Evolutionary conservation across 441 rosid genomes (phyloP).

Genomic region (Gossypium gossypioides): DNA sequence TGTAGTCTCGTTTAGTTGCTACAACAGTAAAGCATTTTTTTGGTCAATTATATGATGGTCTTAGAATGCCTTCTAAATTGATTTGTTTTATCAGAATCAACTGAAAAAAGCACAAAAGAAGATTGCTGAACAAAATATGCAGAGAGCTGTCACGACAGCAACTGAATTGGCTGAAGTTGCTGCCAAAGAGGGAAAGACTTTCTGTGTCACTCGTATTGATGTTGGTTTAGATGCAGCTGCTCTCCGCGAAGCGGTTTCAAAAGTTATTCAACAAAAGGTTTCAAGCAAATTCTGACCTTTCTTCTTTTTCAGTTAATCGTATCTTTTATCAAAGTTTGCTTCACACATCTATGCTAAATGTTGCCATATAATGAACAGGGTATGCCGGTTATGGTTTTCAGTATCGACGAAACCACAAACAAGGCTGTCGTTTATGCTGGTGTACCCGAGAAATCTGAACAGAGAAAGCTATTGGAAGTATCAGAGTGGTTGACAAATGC

Average conservation of each 20-base stretch:
- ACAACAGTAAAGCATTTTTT: no score
- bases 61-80: background rate
- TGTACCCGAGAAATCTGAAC: conserved; percentile 57
- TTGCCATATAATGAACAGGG: conserved; percentile 40
- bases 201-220: conserved; percentile 64
- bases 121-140: conserved; percentile 73
- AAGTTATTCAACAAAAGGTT: conserved; percentile 74
- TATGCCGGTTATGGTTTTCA: conserved; percentile 76
- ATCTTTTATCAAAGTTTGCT: background rate
- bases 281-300: background rate
- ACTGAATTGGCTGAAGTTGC: conserved; percentile 63
- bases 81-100: conserved; percentile 35
- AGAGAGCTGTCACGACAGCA: conserved; percentile 59
- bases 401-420: conserved; percentile 73
- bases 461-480: conserved; percentile 59
- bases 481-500: conserved; percentile 85
- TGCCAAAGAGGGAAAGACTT: conserved; percentile 57
- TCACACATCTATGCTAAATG: background rate
- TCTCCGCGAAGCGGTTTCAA: conserved; percentile 80
- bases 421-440: conserved; percentile 89
- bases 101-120: conserved; percentile 73
- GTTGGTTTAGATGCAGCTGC: conserved; percentile 90
- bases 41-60: background rate
- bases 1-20: background rate
- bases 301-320: background rate